Conservation (phyloP, 495 filamentous ascomycete genomes). For the Aspergillus olivimuriae region DNA sequence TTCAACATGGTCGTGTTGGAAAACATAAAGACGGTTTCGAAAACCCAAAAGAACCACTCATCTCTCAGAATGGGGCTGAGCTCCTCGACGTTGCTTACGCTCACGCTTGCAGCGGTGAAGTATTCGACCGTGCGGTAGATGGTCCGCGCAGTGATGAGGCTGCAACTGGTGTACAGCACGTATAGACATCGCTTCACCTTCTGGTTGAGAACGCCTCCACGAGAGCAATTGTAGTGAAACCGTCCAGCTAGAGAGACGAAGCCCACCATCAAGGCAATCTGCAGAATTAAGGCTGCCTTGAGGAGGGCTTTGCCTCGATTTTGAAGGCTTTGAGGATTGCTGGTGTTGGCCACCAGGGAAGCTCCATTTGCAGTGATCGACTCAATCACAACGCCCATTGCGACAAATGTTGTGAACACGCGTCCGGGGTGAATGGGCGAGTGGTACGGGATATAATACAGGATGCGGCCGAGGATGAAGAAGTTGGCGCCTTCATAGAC, state of each 20-base stretch:
- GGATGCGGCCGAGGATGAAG: constrained; percentile 65
- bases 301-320: constrained; percentile 52
- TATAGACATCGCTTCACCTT: constrained; percentile 53
- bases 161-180: constrained; percentile 57
- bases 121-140: constrained; percentile 66
- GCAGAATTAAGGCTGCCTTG: constrained; percentile 61
- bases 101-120: constrained; percentile 37
- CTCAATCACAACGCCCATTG: constrained; percentile 57
- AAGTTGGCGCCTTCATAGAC: constrained; percentile 72
- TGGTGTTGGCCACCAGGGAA: constrained; percentile 46
- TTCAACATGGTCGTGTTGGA: constrained; percentile 56
- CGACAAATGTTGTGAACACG: constrained; percentile 68
- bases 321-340: constrained; percentile 34
- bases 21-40: constrained; percentile 61
- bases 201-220: constrained; percentile 42
- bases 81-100: constrained; percentile 29
- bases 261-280: constrained; percentile 54
- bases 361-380: constrained; percentile 65
- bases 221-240: constrained; percentile 56
- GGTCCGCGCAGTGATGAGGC: constrained; percentile 54
- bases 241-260: constrained; percentile 52
- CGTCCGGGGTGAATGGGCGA: constrained; percentile 73
- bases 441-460: constrained; percentile 74
- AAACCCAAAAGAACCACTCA: constrained; percentile 71
- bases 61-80: constrained; percentile 53